Base-by-base conservation (phyloP, 2,329 filamentous ascomycete species). In the Aspergillus phoenicis region DNA sequence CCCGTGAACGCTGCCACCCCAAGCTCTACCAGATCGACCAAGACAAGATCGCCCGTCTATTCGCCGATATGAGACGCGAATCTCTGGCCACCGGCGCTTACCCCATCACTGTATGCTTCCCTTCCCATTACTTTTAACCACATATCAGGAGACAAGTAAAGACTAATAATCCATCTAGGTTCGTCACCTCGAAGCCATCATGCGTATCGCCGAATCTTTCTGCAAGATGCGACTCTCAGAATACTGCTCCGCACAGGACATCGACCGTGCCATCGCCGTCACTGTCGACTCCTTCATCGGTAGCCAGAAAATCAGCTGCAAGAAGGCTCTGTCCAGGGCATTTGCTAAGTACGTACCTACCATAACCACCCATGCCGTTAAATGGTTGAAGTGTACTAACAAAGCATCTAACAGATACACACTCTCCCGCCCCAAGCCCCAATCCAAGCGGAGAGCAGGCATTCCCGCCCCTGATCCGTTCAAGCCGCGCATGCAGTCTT, bases 161-260 rank as follows among this genome's bases (percentile, higher is more conserved):
- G 30, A 15, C 33, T 59, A 56, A 55, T 15, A 30, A 39, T 26
- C 22, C 17, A 20, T 17, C 51, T 66, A 97, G 93, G 91, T 97
- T 66, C 93, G 95, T 82, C 95, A 99, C 81, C 83, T 99, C 36
- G 95, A 99, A 84, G 94, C 94, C 64, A 97, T 98, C 72, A 96
- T 99, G 81, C 91, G 95, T 73, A 96, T 96, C 72, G 89, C 89
- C 60, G 95, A 99, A 77, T 82, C 93, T 0, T 99, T 99, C 80
- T 96, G 91, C 78, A 94, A 96, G 73, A 99, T 99, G 95, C 90
- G 95, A 13, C 83, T 99, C n/a, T 95, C 91, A 0, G 95, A 99
- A 68, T 98, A 97, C 81, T 97, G 94, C 78, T 89, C 90, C 5
- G 81, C 90, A 1, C 86, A 90, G 62, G 95, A 99, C 73, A 97